These are phyloP conservation scores for Leccinum fibrillosum DNA, from an alignment of 768 basidiomycete genomes.

Conservation along the genomic window DNA sequence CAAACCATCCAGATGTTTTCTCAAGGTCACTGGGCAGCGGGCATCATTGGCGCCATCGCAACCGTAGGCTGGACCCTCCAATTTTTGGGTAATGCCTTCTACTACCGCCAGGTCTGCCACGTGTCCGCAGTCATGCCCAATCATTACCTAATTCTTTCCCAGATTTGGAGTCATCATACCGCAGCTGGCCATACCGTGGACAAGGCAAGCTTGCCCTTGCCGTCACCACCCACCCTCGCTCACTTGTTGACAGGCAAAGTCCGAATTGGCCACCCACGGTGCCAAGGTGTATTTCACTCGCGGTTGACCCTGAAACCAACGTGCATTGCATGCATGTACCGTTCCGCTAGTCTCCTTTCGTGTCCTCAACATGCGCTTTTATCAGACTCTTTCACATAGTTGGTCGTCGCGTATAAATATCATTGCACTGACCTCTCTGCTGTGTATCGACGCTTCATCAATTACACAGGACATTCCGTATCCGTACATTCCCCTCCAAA, in stretches of 20 bases:
- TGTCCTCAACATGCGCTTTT: background rate
- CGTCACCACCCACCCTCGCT: background rate
- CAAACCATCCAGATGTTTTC: conserved; percentile 84
- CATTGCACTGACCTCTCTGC: conserved; percentile 8
- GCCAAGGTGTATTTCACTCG: conserved; percentile 87
- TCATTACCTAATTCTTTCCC: conserved; percentile 7
- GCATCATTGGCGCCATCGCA: conserved; percentile 74
- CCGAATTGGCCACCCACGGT: conserved; percentile 79
- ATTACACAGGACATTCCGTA: background rate
- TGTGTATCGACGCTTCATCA: background rate
- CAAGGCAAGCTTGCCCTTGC: conserved; percentile 50
- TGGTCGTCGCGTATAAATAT: conserved; percentile 11
- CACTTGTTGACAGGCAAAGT: conserved; percentile 58
- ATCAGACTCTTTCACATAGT: conserved; percentile 1
- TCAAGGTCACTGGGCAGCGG: conserved; percentile 70
- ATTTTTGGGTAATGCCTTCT: conserved; percentile 75
- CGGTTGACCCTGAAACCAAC: conserved; percentile 45
- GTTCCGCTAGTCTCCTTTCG: background rate
- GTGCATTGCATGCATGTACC: conserved; percentile 16
- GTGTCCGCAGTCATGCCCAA: conserved; percentile 11
- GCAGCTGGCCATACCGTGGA: conserved; percentile 86
- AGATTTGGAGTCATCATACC: conserved; percentile 78
- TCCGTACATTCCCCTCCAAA: background rate
- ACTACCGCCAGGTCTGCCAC: conserved; percentile 66
- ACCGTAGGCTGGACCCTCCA: conserved; percentile 88